Evolutionary conservation across 257 asterid species (phyloP).

Genomic region (Scutellaria minor): DNA sequence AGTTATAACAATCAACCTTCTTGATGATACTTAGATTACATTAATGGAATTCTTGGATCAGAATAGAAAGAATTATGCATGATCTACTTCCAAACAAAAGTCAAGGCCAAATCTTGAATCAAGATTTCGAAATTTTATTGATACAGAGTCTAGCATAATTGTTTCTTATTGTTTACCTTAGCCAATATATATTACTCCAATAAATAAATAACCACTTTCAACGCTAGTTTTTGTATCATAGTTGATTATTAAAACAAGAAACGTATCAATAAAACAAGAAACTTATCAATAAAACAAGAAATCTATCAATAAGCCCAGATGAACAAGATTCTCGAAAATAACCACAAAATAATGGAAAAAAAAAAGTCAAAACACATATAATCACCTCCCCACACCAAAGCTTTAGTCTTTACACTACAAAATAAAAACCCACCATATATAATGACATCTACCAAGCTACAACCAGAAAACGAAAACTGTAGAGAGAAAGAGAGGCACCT

Average conservation of each 20-base stretch:
- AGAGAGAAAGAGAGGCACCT: slow-evolving; percentile 27
- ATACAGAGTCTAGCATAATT: neutral
- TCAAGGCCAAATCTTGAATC: too few species aligned
- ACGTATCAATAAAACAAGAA: slow-evolving; percentile 18
- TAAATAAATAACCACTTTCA: slow-evolving; percentile 2
- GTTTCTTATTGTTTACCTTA: neutral
- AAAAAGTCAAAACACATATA: neutral
- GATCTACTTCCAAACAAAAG: too few species aligned
- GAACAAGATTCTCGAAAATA: slow-evolving; percentile 28
- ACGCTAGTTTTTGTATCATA: neutral
- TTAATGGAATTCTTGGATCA: too few species aligned
- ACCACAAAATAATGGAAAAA: neutral
- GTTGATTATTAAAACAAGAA: slow-evolving; percentile 25
- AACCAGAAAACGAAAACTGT: neutral
- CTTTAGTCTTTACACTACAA: slow-evolving; percentile 32
- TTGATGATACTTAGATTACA: too few species aligned
- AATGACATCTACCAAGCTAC: neutral
- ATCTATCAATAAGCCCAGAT: slow-evolving; percentile 29
- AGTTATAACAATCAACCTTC: too few species aligned
- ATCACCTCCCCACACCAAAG: slow-evolving; percentile 22
- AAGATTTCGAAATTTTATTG: neutral
- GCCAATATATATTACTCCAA: neutral
- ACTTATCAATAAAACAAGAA: slow-evolving; percentile 19
- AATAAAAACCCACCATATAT: slow-evolving; percentile 27
- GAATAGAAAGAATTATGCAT: too few species aligned